Base-by-base conservation (phyloP, 2,329 filamentous ascomycete genomes). In the Ophiostoma perfectum region DNA sequence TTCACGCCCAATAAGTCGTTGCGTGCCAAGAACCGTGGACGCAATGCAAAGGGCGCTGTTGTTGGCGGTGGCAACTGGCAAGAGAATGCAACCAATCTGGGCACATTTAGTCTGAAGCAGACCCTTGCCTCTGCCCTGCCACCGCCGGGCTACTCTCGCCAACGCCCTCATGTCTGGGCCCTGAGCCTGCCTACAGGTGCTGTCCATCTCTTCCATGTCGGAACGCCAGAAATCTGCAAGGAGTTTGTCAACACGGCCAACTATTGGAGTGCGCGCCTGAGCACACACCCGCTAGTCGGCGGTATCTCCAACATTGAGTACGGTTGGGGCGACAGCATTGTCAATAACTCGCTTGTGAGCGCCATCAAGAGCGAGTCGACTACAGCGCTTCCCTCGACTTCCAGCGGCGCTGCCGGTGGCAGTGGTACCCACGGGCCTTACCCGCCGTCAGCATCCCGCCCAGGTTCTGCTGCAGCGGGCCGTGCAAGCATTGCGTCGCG, bases 21-120 rank as follows among this genome's bases (percentile, higher is more conserved):
- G 73, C 84, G 88, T 45, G 84, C 88, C 73, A 93, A 92, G 77
- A 83, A 79, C 71, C 87, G 86, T 71, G 81, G 78, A 8, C 81
- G 84, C 66, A 70, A 80, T 79, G 38, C 81, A 66, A 82, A 81
- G 69, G 84, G 84, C 9, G 88, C 86, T 12, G 86, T 88, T 6
- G 95, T 98, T 2, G 95, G 95, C 72, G 95, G 95, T 70, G 95
- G 95, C 38, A 98, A 99, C 77, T 99, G 95, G 95, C 94, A 94
- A 77, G 93, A 97, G 73, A 98, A 96, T 75, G 95, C 95, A 5
- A 93, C 96, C 72, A 92, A 89, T 72, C 83, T 97, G 9, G 93
- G 92, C 74, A 90, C 89, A 27, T 98, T 97, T 77, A 88, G 90
- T 60, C 86, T 99, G 7, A 87, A 93, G 27, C 93, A 98, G 77